phyloP scores from a whole-genome alignment of 805 yeast genomes.

The Candida silvatica region DNA sequence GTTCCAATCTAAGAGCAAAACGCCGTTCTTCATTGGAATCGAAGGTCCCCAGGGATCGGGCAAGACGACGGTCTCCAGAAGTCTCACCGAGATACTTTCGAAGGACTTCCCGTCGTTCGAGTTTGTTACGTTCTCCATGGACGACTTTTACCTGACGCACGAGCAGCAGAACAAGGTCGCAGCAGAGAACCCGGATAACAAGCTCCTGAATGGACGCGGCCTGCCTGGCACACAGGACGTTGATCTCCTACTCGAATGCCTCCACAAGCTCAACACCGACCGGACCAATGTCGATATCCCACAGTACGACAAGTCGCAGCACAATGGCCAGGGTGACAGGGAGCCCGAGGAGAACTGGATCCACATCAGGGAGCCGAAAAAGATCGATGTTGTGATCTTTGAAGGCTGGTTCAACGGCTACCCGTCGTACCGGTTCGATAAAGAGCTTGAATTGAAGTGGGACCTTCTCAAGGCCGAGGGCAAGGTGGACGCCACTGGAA shows the following conservation, averaged over 20 bases:
- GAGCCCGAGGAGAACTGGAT: constrained; percentile 31
- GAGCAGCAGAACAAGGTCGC: constrained; percentile 46
- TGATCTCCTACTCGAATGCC: constrained; percentile 27
- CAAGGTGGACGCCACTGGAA: constrained; percentile 11
- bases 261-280: constrained; percentile 24
- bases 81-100: constrained; percentile 28
- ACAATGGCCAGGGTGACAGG: constrained; percentile 76
- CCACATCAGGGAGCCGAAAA: constrained; percentile 13
- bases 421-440: constrained; percentile 28
- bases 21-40: constrained; percentile 39
- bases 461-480: constrained; percentile 8
- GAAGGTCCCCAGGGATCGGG: constrained; percentile 82
- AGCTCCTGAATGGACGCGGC: constrained; percentile 67
- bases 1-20: too few relatives aligned
- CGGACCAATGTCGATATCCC: constrained; percentile 39
- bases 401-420: constrained; percentile 97
- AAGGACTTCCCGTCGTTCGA: constrained; percentile 27
- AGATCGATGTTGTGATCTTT: constrained; percentile 59
- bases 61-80: constrained; percentile 47
- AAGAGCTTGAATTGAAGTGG: constrained; percentile 23
- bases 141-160: constrained; percentile 75
- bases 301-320: constrained; percentile 66
- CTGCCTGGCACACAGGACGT: constrained; percentile 93
- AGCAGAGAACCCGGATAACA: constrained; percentile 24
- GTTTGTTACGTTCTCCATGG: constrained; percentile 58